Base-by-base conservation (phyloP, 2,329 filamentous ascomycete species). In the Pseudocercospora fuligena region DNA sequence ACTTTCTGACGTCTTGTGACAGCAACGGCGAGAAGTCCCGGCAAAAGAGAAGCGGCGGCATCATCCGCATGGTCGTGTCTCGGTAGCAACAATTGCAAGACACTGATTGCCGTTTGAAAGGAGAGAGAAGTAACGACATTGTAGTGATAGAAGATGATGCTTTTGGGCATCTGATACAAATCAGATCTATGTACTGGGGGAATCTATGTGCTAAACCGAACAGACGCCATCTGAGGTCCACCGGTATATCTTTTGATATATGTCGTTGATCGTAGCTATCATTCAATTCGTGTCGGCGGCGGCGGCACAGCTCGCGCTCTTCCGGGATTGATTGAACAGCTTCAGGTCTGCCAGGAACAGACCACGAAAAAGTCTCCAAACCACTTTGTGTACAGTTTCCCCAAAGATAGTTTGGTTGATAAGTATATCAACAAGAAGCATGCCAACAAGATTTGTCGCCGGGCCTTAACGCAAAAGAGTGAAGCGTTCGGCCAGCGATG, bases 381-480 rank as follows among this genome's bases (percentile, higher is more conserved):
- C 65, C 61, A 46, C 49, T 56, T 56, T 56, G 12, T 56, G 27
- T 54, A 54, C 51, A 54, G 11, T 56, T 11, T 31, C 16, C 27
- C 51, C 25, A 33, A 56, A 27, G n/a, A 19, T 8, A 8, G 19
- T 23, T 49, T 23, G 40, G 27, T 29, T 27, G 36, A 23, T 61
- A 21, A 53, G 53, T 62, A 53, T 67, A 67, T 68, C 64, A 60
- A 70, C 66, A 69, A 66, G 67, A 69, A 67, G 63, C 65, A 67
- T 70, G 69, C 64, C 66, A 67, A 69, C 36, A 66, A 64, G 43
- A 47, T 40, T 58, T 23, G 64, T 53, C 51, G 40, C 59, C 27
- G 46, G 16, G 31, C 49, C 46, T 25, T 33, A 33, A 60, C 46
- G 56, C 56, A 33, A 68, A 67, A 47, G 68, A 68, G 68, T 70